These are phyloP conservation scores for Gossypium aridum DNA, from an alignment of 441 rosid species.

Conservation along the genomic window DNA sequence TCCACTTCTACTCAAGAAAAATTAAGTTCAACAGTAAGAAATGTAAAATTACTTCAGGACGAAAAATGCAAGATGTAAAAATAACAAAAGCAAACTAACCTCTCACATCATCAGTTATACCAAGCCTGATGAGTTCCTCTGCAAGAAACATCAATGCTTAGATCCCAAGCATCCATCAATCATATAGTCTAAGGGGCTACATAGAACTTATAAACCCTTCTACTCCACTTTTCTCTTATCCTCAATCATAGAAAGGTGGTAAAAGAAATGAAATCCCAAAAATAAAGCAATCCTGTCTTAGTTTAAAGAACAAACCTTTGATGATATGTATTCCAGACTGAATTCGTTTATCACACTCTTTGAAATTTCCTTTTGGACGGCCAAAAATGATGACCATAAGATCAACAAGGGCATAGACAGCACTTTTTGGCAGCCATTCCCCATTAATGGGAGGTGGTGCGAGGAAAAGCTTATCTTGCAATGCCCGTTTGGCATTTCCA, in stretches of 20 bases:
- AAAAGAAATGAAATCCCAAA: background rate
- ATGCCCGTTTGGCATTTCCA: conserved; percentile 45
- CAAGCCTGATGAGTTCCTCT: conserved; percentile 81
- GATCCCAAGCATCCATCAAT: conserved; percentile 9
- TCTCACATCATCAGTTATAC: conserved; percentile 66
- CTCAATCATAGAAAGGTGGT: background rate
- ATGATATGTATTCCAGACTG: conserved; percentile 74
- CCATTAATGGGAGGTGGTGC: conserved; percentile 90
- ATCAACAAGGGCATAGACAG: conserved; percentile 82
- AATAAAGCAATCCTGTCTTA: background rate
- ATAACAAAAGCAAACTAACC: conserved; percentile 39
- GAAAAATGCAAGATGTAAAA: conserved; percentile 5
- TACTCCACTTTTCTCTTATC: background rate
- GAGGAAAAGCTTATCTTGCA: conserved; percentile 66
- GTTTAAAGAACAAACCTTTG: conserved; percentile 44
- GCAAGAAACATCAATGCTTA: conserved; percentile 30
- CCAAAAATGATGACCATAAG: conserved; percentile 82
- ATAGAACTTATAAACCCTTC: background rate
- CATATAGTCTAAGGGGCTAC: background rate
- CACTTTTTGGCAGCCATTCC: conserved; percentile 91
- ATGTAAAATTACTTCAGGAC: conserved; percentile 11
- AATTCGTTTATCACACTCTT: conserved; percentile 85
- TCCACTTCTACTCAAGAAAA: conserved; percentile 64
- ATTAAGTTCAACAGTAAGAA: conserved; percentile 10
- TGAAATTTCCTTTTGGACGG: conserved; percentile 90